Evolutionary conservation across 768 basidiomycete genomes (phyloP), one percentile per base, ranked within the genome.

Genomic region (Boletus reticuloceps): DNA sequence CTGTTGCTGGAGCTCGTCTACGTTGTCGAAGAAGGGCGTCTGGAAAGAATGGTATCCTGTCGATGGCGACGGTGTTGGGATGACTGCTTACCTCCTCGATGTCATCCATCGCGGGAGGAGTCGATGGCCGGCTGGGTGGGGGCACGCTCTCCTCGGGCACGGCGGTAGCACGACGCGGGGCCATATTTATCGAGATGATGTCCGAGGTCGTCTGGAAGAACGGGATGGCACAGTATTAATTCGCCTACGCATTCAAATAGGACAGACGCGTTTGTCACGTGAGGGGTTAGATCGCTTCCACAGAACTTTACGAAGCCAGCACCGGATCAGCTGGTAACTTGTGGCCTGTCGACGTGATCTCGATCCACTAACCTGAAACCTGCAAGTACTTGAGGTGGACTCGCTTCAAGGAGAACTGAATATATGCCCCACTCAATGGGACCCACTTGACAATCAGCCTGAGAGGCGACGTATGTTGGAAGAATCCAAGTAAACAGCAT

Each of bases 1-100:
- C 67, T 92, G 87, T 60, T 89, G 85, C 64, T 92, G 90, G 14
- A 92, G 84, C 59, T 91, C 90, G 62, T 92, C 90, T n/a, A 92
- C 81, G 20, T 75, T 84, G 64, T 91, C 89, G 61, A 91, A 92
- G 69, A 79, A 88, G 8, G 81, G 76, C 1, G 72, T 68, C 86
- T 88, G 17, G 10, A 46, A 34, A 48, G 11, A n/a, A 42, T 10
- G 41, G 2, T 34, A 19, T 32, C 49, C 12, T 31, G 43, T 40
- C 29, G 39, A 37, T 41, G 51, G 9, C 27, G 45, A 37, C 11
- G 16, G 29, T 29, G 36, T 27, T 27, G 16, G 17, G 6, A 17
- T 5, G 20, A 19, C 46, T n/a, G 14, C 65, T 25, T 50, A 76
- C 77, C 58, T 79, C 79, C 17, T 78, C 79, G n/a, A 70, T 48